Conservation (phyloP, 169 alveolate genomes). For the Eimeria necatrix region DNA sequence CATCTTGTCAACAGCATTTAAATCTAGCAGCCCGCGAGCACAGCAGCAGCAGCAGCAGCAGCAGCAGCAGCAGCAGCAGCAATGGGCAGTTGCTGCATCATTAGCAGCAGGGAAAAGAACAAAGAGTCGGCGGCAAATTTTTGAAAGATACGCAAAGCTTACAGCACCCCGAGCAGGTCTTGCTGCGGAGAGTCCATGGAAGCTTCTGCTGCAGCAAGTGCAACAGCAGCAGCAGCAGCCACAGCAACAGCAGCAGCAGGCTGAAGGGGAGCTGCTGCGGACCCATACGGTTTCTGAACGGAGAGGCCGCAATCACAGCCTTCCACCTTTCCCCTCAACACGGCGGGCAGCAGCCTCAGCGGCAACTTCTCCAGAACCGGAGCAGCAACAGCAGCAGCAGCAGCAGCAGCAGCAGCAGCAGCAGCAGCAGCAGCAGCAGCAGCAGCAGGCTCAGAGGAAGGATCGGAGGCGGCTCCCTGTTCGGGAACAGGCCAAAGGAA, state of each 20-base stretch:
- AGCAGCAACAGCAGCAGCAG: conserved; percentile 36
- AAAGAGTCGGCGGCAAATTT: neutral
- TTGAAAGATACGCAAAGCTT: neutral
- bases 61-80: neutral
- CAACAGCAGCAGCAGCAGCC: neutral
- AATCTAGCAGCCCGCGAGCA: neutral
- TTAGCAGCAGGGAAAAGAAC: neutral
- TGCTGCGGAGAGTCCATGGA: neutral
- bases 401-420: neutral
- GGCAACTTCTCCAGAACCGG: neutral
- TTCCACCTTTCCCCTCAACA: neutral
- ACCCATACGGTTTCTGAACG: neutral
- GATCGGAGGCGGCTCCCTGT: neutral
- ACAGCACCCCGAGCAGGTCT: neutral
- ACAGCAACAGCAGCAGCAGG: conserved; percentile 4
- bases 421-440: neutral
- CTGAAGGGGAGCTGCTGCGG: neutral
- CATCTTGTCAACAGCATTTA: neutral
- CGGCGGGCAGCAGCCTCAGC: conserved; percentile 35
- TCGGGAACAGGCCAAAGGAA: neutral
- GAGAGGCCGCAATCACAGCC: neutral
- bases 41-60: conserved; percentile 23
- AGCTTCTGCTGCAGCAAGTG: neutral
- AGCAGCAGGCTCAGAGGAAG: conserved; percentile 3
- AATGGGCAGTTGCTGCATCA: neutral